Percentiles rank a stretch among this genome's conserved stretches.
These are phyloP conservation scores for Digitaria exilis DNA, from an alignment of 202 grass and related monocot species.

Conservation along the genomic window DNA sequence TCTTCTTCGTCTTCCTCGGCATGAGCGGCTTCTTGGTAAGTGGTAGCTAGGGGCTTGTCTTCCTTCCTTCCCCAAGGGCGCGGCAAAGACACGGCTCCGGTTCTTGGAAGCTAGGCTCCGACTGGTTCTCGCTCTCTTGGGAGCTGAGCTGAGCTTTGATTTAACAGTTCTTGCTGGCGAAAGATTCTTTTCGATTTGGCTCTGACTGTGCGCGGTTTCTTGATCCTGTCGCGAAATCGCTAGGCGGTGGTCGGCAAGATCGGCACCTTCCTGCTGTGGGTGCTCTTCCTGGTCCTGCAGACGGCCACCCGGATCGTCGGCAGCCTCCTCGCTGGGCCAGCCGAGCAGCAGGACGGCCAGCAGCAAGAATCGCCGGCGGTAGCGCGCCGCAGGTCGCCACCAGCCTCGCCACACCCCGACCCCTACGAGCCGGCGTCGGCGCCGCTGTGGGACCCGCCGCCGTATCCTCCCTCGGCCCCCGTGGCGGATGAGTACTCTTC, in stretches of 20 bases:
- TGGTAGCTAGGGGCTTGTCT: not conserved
- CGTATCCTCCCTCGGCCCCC: slow-evolving; percentile 23
- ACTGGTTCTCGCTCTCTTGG: slow-evolving; percentile 25
- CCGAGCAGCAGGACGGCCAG: slow-evolving; percentile 10
- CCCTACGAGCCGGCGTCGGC: slow-evolving; percentile 23
- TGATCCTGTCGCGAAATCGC: not conserved
- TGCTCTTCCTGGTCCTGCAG: slow-evolving; percentile 56
- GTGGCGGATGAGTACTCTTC: slow-evolving; percentile 39
- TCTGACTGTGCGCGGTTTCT: not conserved
- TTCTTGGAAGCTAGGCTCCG: slow-evolving; percentile 17
- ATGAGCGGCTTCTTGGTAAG: slow-evolving; percentile 59
- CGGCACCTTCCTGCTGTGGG: slow-evolving; percentile 55
- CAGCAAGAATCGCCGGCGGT: slow-evolving; percentile 19
- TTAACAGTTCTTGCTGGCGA: not conserved
- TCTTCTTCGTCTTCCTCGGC: slow-evolving; percentile 37
- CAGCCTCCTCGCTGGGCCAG: slow-evolving; percentile 36
- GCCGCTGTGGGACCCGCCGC: slow-evolving; percentile 33
- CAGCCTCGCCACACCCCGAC: slow-evolving; percentile 29
- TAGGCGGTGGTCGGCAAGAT: slow-evolving; percentile 47
- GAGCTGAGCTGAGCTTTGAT: not conserved
- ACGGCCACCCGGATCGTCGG: slow-evolving; percentile 61
- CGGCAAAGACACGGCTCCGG: not conserved
- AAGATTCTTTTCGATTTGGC: not conserved
- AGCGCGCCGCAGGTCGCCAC: slow-evolving; percentile 34
- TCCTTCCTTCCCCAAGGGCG: not conserved